Base-by-base conservation (phyloP, 1,284 basidiomycete genomes). In the Psilocybe mexicana region DNA sequence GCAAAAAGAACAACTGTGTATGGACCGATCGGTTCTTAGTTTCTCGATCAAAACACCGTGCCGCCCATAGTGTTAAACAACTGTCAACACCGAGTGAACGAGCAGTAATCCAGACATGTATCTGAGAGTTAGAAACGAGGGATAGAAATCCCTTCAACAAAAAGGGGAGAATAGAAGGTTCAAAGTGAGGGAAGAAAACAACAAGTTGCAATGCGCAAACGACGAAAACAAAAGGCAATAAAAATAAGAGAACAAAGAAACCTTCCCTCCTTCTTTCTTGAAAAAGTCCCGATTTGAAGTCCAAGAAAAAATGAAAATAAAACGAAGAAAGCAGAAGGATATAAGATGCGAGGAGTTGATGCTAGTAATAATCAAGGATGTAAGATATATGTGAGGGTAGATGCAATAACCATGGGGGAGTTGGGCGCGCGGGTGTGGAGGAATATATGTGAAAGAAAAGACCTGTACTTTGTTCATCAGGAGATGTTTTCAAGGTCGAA, bases 31-130 rank as follows among this genome's bases (percentile, higher is more conserved):
- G 18, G 18, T 18, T 18, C 18, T 18, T 18, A 18, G 18, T 18
- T 18, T 18, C 18, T 18, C 18, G 18, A 18, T 18, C 18, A 18
- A 18, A 18, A 18, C 18, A 18, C 18, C 18, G 30, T 35, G 14
- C 46, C 55, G 24, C 49, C 55, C 30, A 51, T 18, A 51, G 3
- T n/a, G 33, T 33, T 51, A 56, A 56, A 51, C 49, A 52, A 52
- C 33, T n/a, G 25, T 38, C 48, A 56, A 56, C 48, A 56, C 18
- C 18, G 18, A 28, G 40, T 43, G 6, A 14, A 43, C 5, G 12
- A 18, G 18, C 18, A 18, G 18, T 18, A 18, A 18, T 18, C 18
- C 18, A 18, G 18, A 18, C 18, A 18, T 18, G 18, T 18, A 18
- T 18, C 18, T 18, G 18, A 18, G 18, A 18, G 18, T 18, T 18